Evolutionary conservation across 2,329 filamentous ascomycete genomes (phyloP).

Genomic region (Diaporthe vaccinii): DNA sequence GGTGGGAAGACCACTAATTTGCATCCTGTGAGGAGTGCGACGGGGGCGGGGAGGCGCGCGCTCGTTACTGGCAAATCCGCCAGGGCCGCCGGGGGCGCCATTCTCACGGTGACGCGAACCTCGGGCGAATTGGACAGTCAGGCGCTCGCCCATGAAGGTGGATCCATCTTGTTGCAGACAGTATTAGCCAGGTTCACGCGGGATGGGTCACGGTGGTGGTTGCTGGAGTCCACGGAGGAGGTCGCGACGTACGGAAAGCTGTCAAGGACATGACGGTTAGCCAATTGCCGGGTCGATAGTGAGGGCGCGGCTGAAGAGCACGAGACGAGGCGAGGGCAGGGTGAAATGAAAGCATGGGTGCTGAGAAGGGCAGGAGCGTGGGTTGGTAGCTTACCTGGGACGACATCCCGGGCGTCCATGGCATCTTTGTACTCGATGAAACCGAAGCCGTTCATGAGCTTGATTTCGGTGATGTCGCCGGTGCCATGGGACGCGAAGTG

Average conservation of each 20-base stretch:
- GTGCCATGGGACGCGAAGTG: constrained; percentile 97
- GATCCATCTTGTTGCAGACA: constrained; percentile 80
- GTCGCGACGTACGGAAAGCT: constrained; percentile 73
- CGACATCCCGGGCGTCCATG: constrained; percentile 97
- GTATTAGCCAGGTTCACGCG: constrained; percentile 54
- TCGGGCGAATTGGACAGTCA: constrained; percentile 98
- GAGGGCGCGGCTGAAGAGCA: constrained; percentile 43
- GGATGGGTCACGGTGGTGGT: constrained; percentile 42
- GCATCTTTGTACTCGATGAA: constrained; percentile 99
- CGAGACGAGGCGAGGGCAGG: constrained; percentile 43
- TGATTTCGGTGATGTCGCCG: constrained; percentile 98
- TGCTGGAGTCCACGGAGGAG: constrained; percentile 50
- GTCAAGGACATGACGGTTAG: constrained; percentile 48
- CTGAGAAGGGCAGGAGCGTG: constrained; percentile 17
- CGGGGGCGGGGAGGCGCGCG: constrained; percentile 80
- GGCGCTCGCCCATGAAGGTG: constrained; percentile 96
- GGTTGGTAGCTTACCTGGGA: constrained; percentile 80
- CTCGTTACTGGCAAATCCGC: constrained; percentile 65
- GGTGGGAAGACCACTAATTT: constrained; percentile 94
- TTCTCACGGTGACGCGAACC: constrained; percentile 74
- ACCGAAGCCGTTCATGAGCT: constrained; percentile 99
- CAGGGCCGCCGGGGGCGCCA: constrained; percentile 38
- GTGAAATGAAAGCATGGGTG: constrained; percentile 39
- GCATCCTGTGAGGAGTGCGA: constrained; percentile 96
- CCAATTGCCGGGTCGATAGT: constrained; percentile 21